Base-by-base conservation (phyloP, 768 basidiomycete genomes). In the Saitozyma podzolica region DNA sequence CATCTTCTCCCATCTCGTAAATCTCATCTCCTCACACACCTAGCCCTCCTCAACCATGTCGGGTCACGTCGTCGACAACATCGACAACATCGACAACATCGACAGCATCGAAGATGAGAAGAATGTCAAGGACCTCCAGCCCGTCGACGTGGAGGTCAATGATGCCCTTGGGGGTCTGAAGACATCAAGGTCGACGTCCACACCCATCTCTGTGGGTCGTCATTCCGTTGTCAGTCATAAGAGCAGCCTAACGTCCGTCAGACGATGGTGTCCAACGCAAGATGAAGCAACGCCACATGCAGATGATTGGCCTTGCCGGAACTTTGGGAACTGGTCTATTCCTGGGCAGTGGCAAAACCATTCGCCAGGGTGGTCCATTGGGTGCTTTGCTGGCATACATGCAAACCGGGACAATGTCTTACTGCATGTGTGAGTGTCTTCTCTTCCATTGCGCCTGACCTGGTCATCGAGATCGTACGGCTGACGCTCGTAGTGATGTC, bases 221-320 rank as follows among this genome's bases (percentile, higher is more conserved):
- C 40, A 37, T 17, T 20, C 13, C 37, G 3, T 40, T 50, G 9
- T 14, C 13, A 5, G 37, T 10, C 13, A 48, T 19, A 16, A 20
- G n/a, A 20, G 20, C 14, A 11, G 14, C 29, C 10, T 20, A 16
- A 10, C 8, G n/a, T 3, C 29, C 29, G 29, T 29, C 29, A 29
- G 29, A 29, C 5, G 29, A 29, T 29, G 29, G 29, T 40, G 88
- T 90, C 6, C 89, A 90, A 69, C 84, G 89, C 40, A 84, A 84
- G 45, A 83, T 70, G 69, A 66, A 67, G 55, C 69, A 70, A 50
- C 42, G 29, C 29, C 29, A 29, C 29, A 29, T 29, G 29, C 29
- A 29, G 29, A 29, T 29, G 29, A 29, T 29, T 29, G 29, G 29
- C 5, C 29, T 29, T 29, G 29, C 29, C 29, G 29, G 29, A 29